These are phyloP conservation scores for Pseudocercospora crystallina DNA, from an alignment of 2,329 filamentous ascomycete genomes.

Conservation along the genomic window DNA sequence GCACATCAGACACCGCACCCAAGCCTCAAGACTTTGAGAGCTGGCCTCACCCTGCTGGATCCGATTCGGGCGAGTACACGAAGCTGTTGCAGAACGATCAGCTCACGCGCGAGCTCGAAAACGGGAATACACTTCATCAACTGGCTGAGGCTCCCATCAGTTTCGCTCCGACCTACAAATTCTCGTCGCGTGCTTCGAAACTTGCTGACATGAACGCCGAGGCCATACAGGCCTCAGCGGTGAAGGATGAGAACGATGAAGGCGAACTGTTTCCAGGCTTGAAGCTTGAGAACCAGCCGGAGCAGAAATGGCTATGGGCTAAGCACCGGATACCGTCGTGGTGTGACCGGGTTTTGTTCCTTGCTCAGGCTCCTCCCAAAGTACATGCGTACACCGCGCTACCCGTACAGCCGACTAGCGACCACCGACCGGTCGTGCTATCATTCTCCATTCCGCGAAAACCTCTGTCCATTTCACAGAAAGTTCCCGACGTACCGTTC, in stretches of 20 bases:
- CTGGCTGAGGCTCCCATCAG: slow-evolving; percentile 70
- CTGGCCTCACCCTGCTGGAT: slow-evolving; percentile 63
- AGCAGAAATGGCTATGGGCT: slow-evolving; percentile 58
- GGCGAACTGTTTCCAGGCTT: slow-evolving; percentile 34
- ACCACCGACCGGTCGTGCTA: slow-evolving; percentile 82
- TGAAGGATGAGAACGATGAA: slow-evolving; percentile 26
- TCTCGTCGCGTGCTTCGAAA: slow-evolving; percentile 50
- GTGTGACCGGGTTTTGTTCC: slow-evolving; percentile 87
- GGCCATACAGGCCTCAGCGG: slow-evolving; percentile 14
- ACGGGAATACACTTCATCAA: slow-evolving; percentile 73
- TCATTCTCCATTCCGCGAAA: slow-evolving; percentile 62
- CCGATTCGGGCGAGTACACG: slow-evolving; percentile 56
- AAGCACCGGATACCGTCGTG: slow-evolving; percentile 83
- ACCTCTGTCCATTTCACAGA: slow-evolving; percentile 21
- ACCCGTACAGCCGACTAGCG: slow-evolving; percentile 76
- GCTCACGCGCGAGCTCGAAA: slow-evolving; percentile 67
- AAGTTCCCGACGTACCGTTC: slow-evolving; percentile 10
- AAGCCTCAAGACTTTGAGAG: slow-evolving; percentile 53
- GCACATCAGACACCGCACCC: slow-evolving; percentile 68
- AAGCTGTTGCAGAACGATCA: slow-evolving; percentile 75
- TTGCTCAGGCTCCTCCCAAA: slow-evolving; percentile 44
- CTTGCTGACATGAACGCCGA: slow-evolving; percentile 29
- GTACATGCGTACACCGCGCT: slow-evolving; percentile 69
- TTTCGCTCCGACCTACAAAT: slow-evolving; percentile 96
- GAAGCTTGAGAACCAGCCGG: slow-evolving; percentile 19